Base-by-base conservation (phyloP, 2,329 filamentous ascomycete genomes). In the Westerdykella sp. region DNA sequence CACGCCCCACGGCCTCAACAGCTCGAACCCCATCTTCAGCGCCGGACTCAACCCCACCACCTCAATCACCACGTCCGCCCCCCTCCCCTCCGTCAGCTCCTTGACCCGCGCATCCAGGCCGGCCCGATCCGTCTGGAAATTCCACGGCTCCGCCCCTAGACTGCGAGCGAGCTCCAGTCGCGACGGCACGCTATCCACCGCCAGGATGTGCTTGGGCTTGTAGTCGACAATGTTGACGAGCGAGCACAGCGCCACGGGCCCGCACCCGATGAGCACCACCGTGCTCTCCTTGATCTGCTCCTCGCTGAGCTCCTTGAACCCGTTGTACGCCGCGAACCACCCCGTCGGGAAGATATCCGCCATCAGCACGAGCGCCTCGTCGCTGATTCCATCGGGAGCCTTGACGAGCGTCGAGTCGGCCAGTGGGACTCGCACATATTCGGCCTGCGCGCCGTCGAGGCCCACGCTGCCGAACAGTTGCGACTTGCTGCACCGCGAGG, bases 331-430 rank as follows among this genome's bases (percentile, higher is more conserved):
- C 6, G 87, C 89, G 55, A 90, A 95, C 69, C 81, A 95, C 6
- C 90, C 86, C 0, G 73, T 77, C 23, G 89, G 89, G 67, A 93
- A 95, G 56, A 95, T 94, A 61, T 95, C 89, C 13, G 87, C 88
- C 89, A 95, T 95, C 21, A 95, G 76, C 6, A 94, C 81, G 39
- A 94, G 74, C 30, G 81, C 81, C 50, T 85, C 78, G 53, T 91
- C 83, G 15, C 83, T 79, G 45, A 94, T 84, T 7, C 76, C 79
- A 1, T 78, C 67, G 0, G 85, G 84, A 0, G 87, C 83, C 57
- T 83, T 84, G 59, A 89, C 77, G n/a, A 84, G 79, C 1, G 87
- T 94, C 30, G 81, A 80, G 58, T 95, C 88, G 10, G 89, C 89
- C 42, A 84, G 71, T 0, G 90, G 90, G 12, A 95, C 78, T 5